Conservation (phyloP, 257 asterid genomes). For the Capsicum pubescens region DNA sequence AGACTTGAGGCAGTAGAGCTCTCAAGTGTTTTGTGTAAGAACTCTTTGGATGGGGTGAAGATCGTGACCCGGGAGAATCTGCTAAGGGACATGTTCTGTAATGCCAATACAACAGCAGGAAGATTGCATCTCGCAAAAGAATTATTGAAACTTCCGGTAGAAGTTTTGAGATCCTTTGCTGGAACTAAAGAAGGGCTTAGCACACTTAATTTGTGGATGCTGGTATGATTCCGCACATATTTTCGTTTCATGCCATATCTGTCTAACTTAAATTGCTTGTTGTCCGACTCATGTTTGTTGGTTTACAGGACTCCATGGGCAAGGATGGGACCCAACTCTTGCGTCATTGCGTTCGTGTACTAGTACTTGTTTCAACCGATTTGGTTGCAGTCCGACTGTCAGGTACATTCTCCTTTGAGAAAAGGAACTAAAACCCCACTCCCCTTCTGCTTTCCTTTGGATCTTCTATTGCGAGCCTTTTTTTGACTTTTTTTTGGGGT, state of each 20-base stretch:
- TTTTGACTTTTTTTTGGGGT: background rate
- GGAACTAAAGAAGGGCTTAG: slow-evolving; percentile 90
- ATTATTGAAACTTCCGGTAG: slow-evolving; percentile 87
- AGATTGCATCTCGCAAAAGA: slow-evolving; percentile 88
- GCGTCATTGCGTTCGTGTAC: slow-evolving; percentile 97
- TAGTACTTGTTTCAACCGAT: slow-evolving; percentile 85
- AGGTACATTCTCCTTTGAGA: slow-evolving; percentile 51
- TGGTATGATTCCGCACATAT: slow-evolving; percentile 51
- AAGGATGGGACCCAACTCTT: slow-evolving; percentile 98
- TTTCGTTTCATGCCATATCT: slow-evolving; percentile 18
- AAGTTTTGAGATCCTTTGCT: slow-evolving; percentile 83
- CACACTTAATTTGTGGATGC: slow-evolving; percentile 92
- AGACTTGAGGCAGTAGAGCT: slow-evolving; percentile 78
- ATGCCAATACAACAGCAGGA: slow-evolving; percentile 83
- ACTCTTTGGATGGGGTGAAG: slow-evolving; percentile 67
- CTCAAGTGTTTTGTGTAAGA: slow-evolving; percentile 56
- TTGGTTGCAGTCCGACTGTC: slow-evolving; percentile 90
- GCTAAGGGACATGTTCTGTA: slow-evolving; percentile 82
- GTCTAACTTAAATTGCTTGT: slow-evolving; percentile 24
- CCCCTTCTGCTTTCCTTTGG: background rate
- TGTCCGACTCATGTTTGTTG: slow-evolving; percentile 33
- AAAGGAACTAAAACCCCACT: background rate
- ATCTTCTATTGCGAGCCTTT: background rate
- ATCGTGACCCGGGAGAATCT: slow-evolving; percentile 61
- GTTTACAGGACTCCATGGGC: slow-evolving; percentile 90